These are phyloP conservation scores for Russula olivacea DNA, from an alignment of 768 basidiomycete species.

Conservation along the genomic window DNA sequence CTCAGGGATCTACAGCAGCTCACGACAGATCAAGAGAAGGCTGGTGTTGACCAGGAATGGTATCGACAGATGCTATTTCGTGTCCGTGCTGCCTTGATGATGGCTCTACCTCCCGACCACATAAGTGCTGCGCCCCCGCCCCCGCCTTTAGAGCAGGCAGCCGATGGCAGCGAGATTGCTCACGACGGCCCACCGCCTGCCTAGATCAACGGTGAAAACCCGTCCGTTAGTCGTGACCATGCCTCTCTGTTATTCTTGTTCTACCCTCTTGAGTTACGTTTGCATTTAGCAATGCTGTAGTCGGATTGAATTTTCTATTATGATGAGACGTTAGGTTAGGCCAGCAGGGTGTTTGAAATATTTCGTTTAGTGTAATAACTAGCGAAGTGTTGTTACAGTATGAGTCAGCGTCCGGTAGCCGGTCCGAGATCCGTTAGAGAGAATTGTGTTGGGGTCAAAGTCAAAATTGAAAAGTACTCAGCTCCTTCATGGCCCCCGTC, in stretches of 20 bases:
- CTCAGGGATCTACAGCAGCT: conserved; percentile 66
- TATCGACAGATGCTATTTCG: conserved; percentile 79
- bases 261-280: neutral
- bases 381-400: too few species aligned
- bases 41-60: conserved; percentile 77
- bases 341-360: neutral
- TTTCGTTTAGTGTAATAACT: too few species aligned
- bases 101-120: conserved; percentile 27
- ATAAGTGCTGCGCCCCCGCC: conserved; percentile 17
- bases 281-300: conserved; percentile 5
- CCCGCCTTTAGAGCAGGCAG: conserved; percentile 20
- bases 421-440: neutral
- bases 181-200: conserved; percentile 23
- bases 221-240: neutral
- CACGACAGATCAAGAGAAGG: conserved; percentile 78
- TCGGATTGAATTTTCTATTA: neutral
- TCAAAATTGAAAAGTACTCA: neutral
- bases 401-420: neutral
- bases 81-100: conserved; percentile 69
- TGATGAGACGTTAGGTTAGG: neutral
- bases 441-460: neutral
- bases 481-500: conserved; percentile 51
- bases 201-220: conserved; percentile 7
- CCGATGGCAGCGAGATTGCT: conserved; percentile 20
- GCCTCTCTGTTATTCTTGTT: neutral